phyloP scores from a whole-genome alignment of 192 early-diverging fungal species.

The Cetraspora pellucida region DNA sequence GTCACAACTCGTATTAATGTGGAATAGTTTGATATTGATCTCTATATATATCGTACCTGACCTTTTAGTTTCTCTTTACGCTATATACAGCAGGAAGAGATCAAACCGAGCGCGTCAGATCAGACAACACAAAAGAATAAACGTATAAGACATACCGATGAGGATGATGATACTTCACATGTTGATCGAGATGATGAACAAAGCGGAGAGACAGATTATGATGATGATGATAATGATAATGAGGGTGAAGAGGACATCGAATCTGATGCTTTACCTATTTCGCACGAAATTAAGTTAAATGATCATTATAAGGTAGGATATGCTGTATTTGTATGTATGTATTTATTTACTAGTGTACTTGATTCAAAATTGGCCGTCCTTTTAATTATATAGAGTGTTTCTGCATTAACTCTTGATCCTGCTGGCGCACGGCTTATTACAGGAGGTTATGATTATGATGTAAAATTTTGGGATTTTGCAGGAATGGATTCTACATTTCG shows the following conservation, averaged over 20 bases:
- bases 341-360: background rate
- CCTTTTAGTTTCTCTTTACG: no score
- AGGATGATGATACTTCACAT: no score
- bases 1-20: no score
- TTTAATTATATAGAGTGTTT: slow-evolving; percentile 59
- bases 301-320: slow-evolving; percentile 65
- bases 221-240: slow-evolving; percentile 40
- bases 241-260: slow-evolving; percentile 36
- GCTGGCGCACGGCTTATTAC: slow-evolving; percentile 75
- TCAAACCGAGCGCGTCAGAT: no score
- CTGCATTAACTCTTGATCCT: slow-evolving; percentile 81
- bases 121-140: no score
- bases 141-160: no score
- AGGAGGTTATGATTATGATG: slow-evolving; percentile 77
- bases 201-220: background rate
- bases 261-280: slow-evolving; percentile 58
- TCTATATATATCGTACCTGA: no score
- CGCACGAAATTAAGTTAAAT: slow-evolving; percentile 65
- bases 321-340: no score
- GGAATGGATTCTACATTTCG: slow-evolving; percentile 77
- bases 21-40: no score
- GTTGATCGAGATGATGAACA: no score
- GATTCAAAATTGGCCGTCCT: background rate
- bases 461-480: slow-evolving; percentile 94
- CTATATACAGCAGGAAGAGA: no score